Percentiles rank a stretch among this genome's conserved stretches.
phyloP scores from a whole-genome alignment of 2,329 filamentous ascomycete species.

The Cladophialophora carrionii region DNA sequence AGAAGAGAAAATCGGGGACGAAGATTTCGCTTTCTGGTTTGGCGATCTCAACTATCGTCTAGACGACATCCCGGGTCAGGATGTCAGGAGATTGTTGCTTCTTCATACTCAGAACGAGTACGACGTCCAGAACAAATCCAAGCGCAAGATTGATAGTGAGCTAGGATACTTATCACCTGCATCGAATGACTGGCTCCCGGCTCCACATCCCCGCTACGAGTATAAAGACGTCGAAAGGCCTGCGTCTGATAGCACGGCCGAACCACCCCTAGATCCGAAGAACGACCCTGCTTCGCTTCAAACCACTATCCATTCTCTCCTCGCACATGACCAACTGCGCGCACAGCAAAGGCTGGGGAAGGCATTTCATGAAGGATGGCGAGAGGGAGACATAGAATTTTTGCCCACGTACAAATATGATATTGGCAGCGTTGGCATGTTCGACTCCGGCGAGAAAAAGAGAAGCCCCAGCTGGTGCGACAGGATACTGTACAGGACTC shows the following conservation, averaged over 20 bases:
- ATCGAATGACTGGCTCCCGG: conserved; percentile 22
- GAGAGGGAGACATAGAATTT: conserved; percentile 84
- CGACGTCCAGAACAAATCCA: conserved; percentile 55
- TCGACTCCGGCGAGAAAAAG: conserved; percentile 94
- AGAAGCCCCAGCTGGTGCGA: conserved; percentile 96
- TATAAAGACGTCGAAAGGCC: conserved; percentile 53
- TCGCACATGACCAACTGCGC: conserved; percentile 86
- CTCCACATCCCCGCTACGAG: conserved; percentile 23
- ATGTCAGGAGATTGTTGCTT: conserved; percentile 81
- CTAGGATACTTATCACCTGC: conserved; percentile 34
- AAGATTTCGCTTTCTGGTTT: conserved; percentile 95
- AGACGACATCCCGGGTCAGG: conserved; percentile 83
- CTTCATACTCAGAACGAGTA: conserved; percentile 82
- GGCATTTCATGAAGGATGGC: conserved; percentile 88
- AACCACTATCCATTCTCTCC: conserved; percentile 80
- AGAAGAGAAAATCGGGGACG: conserved; percentile 76
- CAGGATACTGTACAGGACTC: conserved; percentile 82
- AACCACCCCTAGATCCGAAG: conserved; percentile 67
- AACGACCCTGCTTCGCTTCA: conserved; percentile 84
- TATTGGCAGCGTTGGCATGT: conserved; percentile 85
- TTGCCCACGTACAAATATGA: conserved; percentile 98
- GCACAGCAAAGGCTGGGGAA: conserved; percentile 74
- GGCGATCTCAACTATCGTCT: conserved; percentile 95
- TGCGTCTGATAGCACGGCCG: conserved; percentile 50
- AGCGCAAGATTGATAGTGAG: conserved; percentile 39